Conservation (phyloP, 768 basidiomycete species). For the Hypsizygus marmoreus region DNA sequence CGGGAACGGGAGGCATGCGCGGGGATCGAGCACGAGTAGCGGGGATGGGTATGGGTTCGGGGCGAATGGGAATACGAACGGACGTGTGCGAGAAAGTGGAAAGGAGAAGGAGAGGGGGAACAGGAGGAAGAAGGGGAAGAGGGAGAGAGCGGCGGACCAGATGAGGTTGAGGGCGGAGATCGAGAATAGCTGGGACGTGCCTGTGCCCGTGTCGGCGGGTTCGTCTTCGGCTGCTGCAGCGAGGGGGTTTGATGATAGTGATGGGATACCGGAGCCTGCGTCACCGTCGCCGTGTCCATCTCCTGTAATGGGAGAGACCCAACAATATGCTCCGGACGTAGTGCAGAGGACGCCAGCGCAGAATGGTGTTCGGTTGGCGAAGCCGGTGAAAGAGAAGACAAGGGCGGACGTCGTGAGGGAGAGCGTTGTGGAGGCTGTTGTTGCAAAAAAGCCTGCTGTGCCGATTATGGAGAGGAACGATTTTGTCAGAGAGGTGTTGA, state of each 20-base stretch:
- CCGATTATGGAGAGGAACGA: conserved; percentile 49
- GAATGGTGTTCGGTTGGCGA: conserved; percentile 2
- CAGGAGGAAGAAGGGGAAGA: conserved; percentile 30
- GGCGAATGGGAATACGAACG: conserved; percentile 7
- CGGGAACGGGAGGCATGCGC: neutral
- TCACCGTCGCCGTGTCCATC: conserved; percentile 16
- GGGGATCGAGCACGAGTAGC: too few relatives aligned
- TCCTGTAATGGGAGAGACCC: conserved; percentile 1
- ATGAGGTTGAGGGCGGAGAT: conserved; percentile 47
- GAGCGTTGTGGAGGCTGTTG: conserved; percentile 28
- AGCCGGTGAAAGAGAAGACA: conserved; percentile 14
- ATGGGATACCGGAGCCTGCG: conserved; percentile 15
- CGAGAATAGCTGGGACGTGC: conserved; percentile 65
- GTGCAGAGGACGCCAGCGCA: neutral
- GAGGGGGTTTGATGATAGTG: conserved; percentile 3
- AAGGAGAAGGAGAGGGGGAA: conserved; percentile 9
- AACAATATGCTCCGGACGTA: neutral
- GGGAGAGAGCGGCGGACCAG: conserved; percentile 38
- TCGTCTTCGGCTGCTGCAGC: conserved; percentile 15
- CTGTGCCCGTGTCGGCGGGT: too few relatives aligned
- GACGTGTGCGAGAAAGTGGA: conserved; percentile 15
- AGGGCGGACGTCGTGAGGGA: conserved; percentile 26
- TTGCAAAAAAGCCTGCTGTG: conserved; percentile 20
- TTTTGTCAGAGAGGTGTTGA: conserved; percentile 61
- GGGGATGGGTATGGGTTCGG: too few relatives aligned